Conservation (phyloP, 495 filamentous ascomycete species). For the Margaritispora aquatica region DNA sequence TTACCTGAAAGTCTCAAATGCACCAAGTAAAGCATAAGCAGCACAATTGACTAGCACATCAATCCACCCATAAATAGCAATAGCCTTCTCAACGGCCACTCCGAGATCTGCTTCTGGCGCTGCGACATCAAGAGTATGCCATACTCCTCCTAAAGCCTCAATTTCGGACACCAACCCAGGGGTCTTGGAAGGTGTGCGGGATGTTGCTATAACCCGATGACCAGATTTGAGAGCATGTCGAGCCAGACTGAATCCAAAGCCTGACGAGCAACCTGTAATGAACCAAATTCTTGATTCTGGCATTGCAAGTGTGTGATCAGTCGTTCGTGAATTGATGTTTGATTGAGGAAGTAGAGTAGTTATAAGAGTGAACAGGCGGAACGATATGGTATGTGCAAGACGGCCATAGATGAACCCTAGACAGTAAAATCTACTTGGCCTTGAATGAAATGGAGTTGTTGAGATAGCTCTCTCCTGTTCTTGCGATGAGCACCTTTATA, state of each 20-base stretch:
- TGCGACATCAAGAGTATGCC: slow-evolving; percentile 41
- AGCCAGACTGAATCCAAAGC: slow-evolving; percentile 34
- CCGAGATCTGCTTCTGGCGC: slow-evolving; percentile 29
- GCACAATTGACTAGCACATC: slow-evolving; percentile 53
- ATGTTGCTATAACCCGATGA: slow-evolving; percentile 44
- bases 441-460: too few species aligned
- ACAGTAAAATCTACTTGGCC: not conserved
- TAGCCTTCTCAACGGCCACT: slow-evolving; percentile 33
- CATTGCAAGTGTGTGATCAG: not conserved
- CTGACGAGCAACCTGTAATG: slow-evolving; percentile 35
- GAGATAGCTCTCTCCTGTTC: too few species aligned
- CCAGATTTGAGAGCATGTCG: slow-evolving; percentile 28
- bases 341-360: not conserved
- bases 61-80: slow-evolving; percentile 39
- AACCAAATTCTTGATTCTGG: slow-evolving; percentile 25
- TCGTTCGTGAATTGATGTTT: not conserved
- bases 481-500: not conserved
- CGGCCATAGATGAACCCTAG: not conserved
- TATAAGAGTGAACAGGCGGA: too few species aligned
- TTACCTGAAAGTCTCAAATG: slow-evolving; percentile 41
- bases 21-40: slow-evolving; percentile 39
- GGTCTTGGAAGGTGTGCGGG: slow-evolving; percentile 33
- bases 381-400: too few species aligned
- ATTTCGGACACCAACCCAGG: slow-evolving; percentile 36
- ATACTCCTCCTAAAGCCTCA: slow-evolving; percentile 34